phyloP scores from a whole-genome alignment of 805 yeast genomes.

The Candida cerambycidarum region DNA sequence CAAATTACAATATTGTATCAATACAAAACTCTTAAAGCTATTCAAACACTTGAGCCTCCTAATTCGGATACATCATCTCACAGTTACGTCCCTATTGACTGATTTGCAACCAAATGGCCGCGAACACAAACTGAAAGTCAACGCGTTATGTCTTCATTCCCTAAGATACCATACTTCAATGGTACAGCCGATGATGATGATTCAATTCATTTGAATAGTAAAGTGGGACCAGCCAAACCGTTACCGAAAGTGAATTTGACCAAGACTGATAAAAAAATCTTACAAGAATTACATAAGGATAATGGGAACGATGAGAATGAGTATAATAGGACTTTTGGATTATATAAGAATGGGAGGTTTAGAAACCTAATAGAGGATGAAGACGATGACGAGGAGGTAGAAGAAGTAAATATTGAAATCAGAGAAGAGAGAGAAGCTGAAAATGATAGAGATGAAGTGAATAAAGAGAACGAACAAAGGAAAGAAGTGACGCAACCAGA shows the following conservation, averaged over 20 bases:
- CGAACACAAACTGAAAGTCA: not conserved
- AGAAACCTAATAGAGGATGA: slow-evolving; percentile 10
- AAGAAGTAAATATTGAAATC: too few relatives aligned
- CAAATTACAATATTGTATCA: too few relatives aligned
- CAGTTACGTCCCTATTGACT: not conserved
- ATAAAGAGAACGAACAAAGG: not conserved
- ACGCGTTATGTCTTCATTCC: slow-evolving; percentile 26
- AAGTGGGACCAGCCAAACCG: slow-evolving; percentile 40
- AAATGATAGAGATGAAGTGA: not conserved
- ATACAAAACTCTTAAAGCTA: too few relatives aligned
- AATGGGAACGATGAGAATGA: slow-evolving; percentile 14
- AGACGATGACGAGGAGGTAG: too few relatives aligned
- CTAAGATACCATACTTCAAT: slow-evolving; percentile 33
- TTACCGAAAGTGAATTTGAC: slow-evolving; percentile 18
- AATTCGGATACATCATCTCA: too few relatives aligned
- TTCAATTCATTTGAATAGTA: slow-evolving; percentile 38
- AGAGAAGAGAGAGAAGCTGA: too few relatives aligned
- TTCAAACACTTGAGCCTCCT: too few relatives aligned
- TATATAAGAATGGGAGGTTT: slow-evolving; percentile 14
- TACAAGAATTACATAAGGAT: slow-evolving; percentile 19
- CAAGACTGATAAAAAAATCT: slow-evolving; percentile 20
- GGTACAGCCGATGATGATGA: slow-evolving; percentile 45
- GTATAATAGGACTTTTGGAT: slow-evolving; percentile 19
- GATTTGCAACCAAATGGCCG: not conserved
- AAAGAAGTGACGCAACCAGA: too few relatives aligned